Evolutionary conservation across 2,329 filamentous ascomycete species (phyloP).

Genomic region (Pyrenochaeta sp.): DNA sequence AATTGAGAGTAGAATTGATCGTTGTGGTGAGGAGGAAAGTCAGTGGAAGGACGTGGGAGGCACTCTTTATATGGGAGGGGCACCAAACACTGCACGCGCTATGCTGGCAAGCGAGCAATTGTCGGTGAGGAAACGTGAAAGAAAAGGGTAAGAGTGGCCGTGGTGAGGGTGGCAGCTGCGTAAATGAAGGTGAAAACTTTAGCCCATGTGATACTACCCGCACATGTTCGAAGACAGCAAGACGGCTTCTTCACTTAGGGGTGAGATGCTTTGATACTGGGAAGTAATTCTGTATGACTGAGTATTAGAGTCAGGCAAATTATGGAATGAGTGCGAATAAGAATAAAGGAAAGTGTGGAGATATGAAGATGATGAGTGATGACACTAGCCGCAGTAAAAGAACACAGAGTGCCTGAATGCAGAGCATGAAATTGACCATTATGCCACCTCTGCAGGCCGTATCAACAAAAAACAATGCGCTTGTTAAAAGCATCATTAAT

Average conservation of each 20-base stretch:
- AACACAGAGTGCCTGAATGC: too few relatives aligned
- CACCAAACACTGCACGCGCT: constrained; percentile 1
- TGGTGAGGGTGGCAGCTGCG: not conserved
- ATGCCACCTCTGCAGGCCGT: too few relatives aligned
- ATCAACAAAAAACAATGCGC: too few relatives aligned
- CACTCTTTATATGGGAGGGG: constrained; percentile 22
- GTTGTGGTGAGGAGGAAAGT: constrained; percentile 25
- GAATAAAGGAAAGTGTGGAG: too few relatives aligned
- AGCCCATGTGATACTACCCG: too few relatives aligned
- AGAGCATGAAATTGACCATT: too few relatives aligned
- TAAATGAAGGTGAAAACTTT: not conserved
- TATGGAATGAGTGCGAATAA: too few relatives aligned
- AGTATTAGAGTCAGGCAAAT: not conserved
- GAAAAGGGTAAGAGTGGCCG: constrained; percentile 17
- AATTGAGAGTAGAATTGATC: constrained; percentile 4
- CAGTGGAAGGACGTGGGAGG: constrained; percentile 6
- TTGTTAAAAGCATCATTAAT: too few relatives aligned
- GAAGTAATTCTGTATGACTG: not conserved
- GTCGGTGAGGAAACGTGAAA: constrained; percentile 8
- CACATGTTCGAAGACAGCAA: not conserved
- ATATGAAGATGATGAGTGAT: too few relatives aligned
- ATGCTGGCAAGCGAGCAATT: not conserved
- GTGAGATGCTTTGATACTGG: constrained; percentile 1
- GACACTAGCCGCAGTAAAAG: too few relatives aligned
- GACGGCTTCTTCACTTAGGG: not conserved